Base-by-base conservation (phyloP, 129 eudicot genomes). In the Chrysanthemum seticuspe region DNA sequence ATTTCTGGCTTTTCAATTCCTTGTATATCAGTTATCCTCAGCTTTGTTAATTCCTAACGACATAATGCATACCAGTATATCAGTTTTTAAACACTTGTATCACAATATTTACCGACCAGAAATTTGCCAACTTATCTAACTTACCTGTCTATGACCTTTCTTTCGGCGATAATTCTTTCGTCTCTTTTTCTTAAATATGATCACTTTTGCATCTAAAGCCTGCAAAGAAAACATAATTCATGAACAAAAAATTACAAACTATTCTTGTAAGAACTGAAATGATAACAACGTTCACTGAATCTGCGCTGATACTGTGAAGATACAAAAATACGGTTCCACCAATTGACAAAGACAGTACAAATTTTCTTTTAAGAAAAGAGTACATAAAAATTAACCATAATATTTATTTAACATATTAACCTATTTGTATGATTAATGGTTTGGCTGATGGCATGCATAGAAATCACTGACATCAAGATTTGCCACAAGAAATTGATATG, bases 161-260 rank as follows among this genome's bases (percentile, higher is more conserved):
- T 83, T 90, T 79, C 97, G 82, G 67, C 98, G 85, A 81, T 94
- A 94, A 73, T 94, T 94, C 97, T 94, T 94, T 69, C 98, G 80
- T 76, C 97, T 90, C 84, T 94, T 94, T 82, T 94, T 94, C 90
- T 90, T 94, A 75, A 94, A 94, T 79, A 94, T 87, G 63, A 94
- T 85, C 57, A 94, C 98, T 82, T 94, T 90, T 49, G 98, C 98
- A 85, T 94, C 98, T 59, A 94, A 77, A 48, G 98, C 97, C 96
- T 94, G 86, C 51, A 74, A 70, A 15, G 2, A 71, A 76, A 11
- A 56, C 60, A 25, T 10, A 29, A 29, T 12, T n/a, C 31, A 8
- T 14, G 19, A 53, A 53, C 58, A 53, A 53, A 53, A 63, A 50
- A 13, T 65, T 9, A 13, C 53, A 71, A 60, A 62, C 13, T 40